A percentile compares a stretch with the other conserved stretches of the same genome.
Evolutionary conservation across 2,329 filamentous ascomycete genomes (phyloP).

Genomic region (Fusarium abutilonis): DNA sequence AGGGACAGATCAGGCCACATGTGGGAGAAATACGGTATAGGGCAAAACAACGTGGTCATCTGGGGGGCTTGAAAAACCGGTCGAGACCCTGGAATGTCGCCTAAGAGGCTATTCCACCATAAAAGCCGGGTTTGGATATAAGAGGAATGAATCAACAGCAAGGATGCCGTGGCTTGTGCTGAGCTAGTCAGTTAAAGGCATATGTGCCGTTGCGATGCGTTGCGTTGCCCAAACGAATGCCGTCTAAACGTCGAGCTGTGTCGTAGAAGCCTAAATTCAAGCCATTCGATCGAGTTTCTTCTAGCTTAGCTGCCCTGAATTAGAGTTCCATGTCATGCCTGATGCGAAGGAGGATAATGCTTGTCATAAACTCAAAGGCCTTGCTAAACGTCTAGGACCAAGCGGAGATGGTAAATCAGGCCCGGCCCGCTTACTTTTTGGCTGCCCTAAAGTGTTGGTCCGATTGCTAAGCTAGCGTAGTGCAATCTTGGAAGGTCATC

Average conservation of each 20-base stretch:
- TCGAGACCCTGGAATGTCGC: slow-evolving; percentile 24
- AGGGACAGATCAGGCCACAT: neutral
- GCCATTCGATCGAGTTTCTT: slow-evolving; percentile 8
- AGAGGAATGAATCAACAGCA: slow-evolving; percentile 27
- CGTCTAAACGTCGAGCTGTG: neutral
- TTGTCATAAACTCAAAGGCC: slow-evolving; percentile 11
- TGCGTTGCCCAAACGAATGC: neutral
- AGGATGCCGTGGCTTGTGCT: slow-evolving; percentile 3
- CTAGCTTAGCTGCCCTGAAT: neutral
- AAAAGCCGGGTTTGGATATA: slow-evolving; percentile 29
- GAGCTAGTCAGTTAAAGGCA: neutral
- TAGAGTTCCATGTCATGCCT: slow-evolving; percentile 4
- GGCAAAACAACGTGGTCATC: neutral
- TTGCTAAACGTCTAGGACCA: slow-evolving; percentile 6
- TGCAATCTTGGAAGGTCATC: neutral
- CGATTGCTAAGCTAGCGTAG: slow-evolving; percentile 9
- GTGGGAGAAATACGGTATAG: slow-evolving; percentile 16
- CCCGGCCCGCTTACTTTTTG: slow-evolving; percentile 15
- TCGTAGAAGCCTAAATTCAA: neutral
- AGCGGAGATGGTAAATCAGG: neutral
- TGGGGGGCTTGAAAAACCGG: neutral
- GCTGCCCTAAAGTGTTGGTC: neutral
- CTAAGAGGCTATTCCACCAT: slow-evolving; percentile 13
- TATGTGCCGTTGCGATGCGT: neutral
- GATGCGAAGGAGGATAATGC: slow-evolving; percentile 8